phyloP scores from a whole-genome alignment of 208 protist genomes.

The Leishmania braziliensis region DNA sequence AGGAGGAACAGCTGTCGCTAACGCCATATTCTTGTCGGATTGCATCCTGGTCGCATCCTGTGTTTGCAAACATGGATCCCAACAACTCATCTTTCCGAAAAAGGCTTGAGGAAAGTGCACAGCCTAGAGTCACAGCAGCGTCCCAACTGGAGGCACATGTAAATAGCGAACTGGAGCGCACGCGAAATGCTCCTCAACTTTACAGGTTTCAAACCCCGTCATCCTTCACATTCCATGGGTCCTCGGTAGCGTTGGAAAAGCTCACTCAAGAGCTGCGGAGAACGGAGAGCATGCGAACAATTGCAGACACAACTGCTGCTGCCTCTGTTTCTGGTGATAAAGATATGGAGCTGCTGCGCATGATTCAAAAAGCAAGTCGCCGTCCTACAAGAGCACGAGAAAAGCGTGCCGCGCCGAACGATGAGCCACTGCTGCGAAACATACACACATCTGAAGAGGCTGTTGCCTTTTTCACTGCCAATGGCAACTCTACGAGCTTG shows the following conservation, averaged over 20 bases:
- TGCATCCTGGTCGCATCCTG: background rate
- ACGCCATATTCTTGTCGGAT: background rate
- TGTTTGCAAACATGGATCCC: constrained; percentile 6
- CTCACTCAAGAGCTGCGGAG: constrained; percentile 28
- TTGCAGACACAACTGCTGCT: background rate
- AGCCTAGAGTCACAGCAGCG: constrained; percentile 37
- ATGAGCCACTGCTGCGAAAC: constrained; percentile 69
- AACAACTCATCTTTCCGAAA: constrained; percentile 31
- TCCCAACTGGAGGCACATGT: constrained; percentile 80
- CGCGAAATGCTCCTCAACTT: constrained; percentile 54
- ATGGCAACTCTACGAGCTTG: constrained; percentile 83
- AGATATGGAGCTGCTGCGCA: constrained; percentile 80
- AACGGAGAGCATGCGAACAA: background rate
- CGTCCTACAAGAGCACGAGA: constrained; percentile 53
- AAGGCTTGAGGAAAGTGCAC: constrained; percentile 58
- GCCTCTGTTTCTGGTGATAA: constrained; percentile 40
- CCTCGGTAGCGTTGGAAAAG: constrained; percentile 20
- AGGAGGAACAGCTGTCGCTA: background rate
- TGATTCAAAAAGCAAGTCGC: constrained; percentile 82
- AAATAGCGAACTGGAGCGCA: constrained; percentile 63
- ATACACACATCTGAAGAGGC: constrained; percentile 92
- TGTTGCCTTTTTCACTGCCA: constrained; percentile 93
- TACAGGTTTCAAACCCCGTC: constrained; percentile 84
- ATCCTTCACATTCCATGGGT: constrained; percentile 54
- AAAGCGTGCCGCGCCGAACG: constrained; percentile 81